Base-by-base conservation (phyloP, 2,329 filamentous ascomycete genomes). In the Neodidymelliopsis sp. region DNA sequence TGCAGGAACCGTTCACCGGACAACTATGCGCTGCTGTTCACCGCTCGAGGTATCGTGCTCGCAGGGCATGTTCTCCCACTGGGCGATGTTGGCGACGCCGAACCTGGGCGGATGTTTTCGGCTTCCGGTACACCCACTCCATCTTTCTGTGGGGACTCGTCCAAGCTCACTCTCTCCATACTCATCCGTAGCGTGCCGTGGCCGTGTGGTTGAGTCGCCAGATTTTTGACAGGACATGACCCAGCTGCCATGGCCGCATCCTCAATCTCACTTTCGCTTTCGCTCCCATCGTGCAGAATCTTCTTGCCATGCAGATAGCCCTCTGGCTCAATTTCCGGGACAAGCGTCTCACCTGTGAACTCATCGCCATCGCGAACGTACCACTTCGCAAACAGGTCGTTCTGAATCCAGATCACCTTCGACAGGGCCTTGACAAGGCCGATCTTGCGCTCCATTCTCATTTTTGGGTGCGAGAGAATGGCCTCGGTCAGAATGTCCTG, bases 321-420 rank as follows among this genome's bases (percentile, higher is more conserved):
- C 29, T 73, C 71, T 6, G 63, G 48, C 53, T 73, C 71, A 13
- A 73, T 56, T 31, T 70, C 66, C 3, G 69, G 69, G n/a, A 70
- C 65, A 15, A 77, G 62, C 16, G 73, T 72, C 52, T 75, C 74
- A 4, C 79, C 75, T 18, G 66, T 72, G 53, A 73, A 80, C 70
- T 90, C 87, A 25, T 85, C 81, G 38, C 86, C 85, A 57, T 89
- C 86, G 24, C 81, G 79, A 25, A 89, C 83, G 62, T 91, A 89
- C 86, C 88, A 92, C 70, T 88, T 89, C n/a, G 89, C 87, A 70
- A 93, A 89, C 22, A 93, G 79, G 70, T 93, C 89, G 67, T 93
- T 93, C 73, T 93, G 90, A 59, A 93, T 91, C 89, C 89, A 93
- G 57, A 93, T 86, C 19, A 93, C 85, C 71, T 94, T 93, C 54